A percentile compares a stretch with the other conserved stretches of the same genome.
phyloP scores from a whole-genome alignment of 768 basidiomycete genomes.

The Pilatotrama ljubarskyi region DNA sequence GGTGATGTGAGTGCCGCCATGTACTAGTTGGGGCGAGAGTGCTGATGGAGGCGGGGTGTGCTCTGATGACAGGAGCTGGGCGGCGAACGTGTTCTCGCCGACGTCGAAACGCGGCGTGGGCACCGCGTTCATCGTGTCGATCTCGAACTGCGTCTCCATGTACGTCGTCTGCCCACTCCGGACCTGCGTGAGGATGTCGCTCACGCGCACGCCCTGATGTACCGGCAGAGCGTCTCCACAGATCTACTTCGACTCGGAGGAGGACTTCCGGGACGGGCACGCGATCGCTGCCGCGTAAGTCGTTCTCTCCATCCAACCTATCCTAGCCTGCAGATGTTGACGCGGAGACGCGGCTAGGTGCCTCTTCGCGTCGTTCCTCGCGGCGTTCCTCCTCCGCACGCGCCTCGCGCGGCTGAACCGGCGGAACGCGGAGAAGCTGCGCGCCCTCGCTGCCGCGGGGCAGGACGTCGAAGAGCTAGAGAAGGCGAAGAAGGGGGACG shows the following conservation, averaged over 20 bases:
- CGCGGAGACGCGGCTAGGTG: slow-evolving; percentile 33
- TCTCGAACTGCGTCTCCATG: slow-evolving; percentile 61
- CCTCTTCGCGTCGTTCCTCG: slow-evolving; percentile 43
- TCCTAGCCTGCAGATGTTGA: background rate
- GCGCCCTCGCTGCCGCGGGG: slow-evolving; percentile 25
- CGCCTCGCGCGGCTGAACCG: slow-evolving; percentile 46
- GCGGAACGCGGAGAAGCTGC: slow-evolving; percentile 34
- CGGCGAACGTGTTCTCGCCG: slow-evolving; percentile 57
- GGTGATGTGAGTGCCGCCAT: slow-evolving; percentile 46
- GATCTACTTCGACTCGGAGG: slow-evolving; percentile 54
- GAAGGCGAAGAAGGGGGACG: slow-evolving; percentile 32
- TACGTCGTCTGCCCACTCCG: slow-evolving; percentile 27
- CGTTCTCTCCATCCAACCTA: background rate
- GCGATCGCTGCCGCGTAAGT: slow-evolving; percentile 53
- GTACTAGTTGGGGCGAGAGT: background rate
- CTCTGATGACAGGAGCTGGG: slow-evolving; percentile 55
- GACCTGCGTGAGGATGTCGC: too few species aligned
- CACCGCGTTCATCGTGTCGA: slow-evolving; percentile 59
- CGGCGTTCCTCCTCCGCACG: slow-evolving; percentile 46
- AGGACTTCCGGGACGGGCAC: slow-evolving; percentile 53
- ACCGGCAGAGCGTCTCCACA: slow-evolving; percentile 57
- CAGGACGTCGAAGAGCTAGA: slow-evolving; percentile 9
- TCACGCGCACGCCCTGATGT: too few species aligned
- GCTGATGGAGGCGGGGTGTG: background rate
- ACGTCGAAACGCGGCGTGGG: slow-evolving; percentile 62